phyloP scores from a whole-genome alignment of 2,329 filamentous ascomycete species.

The Bisporella sp. region DNA sequence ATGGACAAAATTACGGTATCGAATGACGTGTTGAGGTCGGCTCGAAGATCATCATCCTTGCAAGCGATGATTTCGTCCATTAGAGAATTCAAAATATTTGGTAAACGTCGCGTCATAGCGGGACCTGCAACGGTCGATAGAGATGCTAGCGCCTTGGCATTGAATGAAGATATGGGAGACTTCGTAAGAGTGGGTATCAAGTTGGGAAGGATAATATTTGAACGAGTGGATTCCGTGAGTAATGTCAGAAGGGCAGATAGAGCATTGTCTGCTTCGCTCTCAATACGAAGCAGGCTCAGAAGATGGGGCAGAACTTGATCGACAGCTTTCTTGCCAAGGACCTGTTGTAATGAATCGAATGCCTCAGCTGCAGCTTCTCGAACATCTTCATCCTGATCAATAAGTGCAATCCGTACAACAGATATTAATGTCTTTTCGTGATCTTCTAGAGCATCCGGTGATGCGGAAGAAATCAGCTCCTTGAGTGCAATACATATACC shows the following conservation, averaged over 20 bases:
- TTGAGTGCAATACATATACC: constrained; percentile 95
- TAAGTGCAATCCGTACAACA: constrained; percentile 86
- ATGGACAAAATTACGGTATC: constrained; percentile 87
- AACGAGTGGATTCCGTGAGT: constrained; percentile 85
- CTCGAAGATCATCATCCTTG: constrained; percentile 64
- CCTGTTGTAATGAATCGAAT: constrained; percentile 90
- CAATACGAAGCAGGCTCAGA: constrained; percentile 78
- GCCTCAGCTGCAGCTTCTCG: constrained; percentile 94
- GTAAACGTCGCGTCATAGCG: constrained; percentile 84
- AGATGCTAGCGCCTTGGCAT: constrained; percentile 88
- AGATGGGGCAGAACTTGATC: constrained; percentile 93
- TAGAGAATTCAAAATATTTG: constrained; percentile 84
- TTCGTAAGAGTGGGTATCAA: constrained; percentile 89
- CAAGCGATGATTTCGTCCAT: constrained; percentile 85
- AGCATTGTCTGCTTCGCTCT: constrained; percentile 85
- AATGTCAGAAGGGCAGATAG: constrained; percentile 87
- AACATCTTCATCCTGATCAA: constrained; percentile 83
- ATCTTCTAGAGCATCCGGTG: constrained; percentile 81
- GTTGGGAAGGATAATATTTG: constrained; percentile 94
- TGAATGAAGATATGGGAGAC: constrained; percentile 87
- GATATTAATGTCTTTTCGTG: constrained; percentile 94
- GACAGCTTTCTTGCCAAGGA: constrained; percentile 87
- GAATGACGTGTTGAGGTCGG: constrained; percentile 73
- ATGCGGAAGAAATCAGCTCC: constrained; percentile 86
- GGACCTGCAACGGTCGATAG: constrained; percentile 84